A percentile compares a stretch with the other conserved stretches of the same genome.
phyloP scores from a whole-genome alignment of 139 green algal genomes.

The Chlorella sp. region DNA sequence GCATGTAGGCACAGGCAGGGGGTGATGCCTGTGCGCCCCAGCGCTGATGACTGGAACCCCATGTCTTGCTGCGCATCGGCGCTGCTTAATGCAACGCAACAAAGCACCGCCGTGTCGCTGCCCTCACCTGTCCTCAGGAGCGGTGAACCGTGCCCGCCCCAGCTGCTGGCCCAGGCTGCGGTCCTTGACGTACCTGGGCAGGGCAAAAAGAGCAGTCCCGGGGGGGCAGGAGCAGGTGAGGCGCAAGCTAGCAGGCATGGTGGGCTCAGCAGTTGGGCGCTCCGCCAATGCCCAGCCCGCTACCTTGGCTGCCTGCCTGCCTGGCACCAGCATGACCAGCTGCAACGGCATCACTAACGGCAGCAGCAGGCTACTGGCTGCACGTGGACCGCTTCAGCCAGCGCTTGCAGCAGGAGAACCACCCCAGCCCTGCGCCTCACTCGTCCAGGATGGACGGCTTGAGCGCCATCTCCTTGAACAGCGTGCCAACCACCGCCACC shows the following conservation, averaged over 20 bases:
- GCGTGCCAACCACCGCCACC: slow-evolving; percentile 86
- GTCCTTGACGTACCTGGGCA: slow-evolving; percentile 75
- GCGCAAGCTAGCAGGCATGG: neutral
- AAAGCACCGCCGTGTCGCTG: neutral
- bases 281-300: neutral
- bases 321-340: no score
- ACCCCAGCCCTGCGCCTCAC: neutral
- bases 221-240: neutral
- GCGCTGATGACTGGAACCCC: no score
- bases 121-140: slow-evolving; percentile 72
- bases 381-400: neutral
- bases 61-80: neutral
- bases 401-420: no score
- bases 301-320: no score
- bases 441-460: slow-evolving; percentile 98
- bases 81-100: neutral
- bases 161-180: slow-evolving; percentile 19
- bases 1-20: no score
- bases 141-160: slow-evolving; percentile 67
- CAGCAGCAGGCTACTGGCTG: no score
- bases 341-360: no score
- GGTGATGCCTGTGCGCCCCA: no score
- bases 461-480: slow-evolving; percentile 98
- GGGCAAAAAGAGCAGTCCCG: no score
- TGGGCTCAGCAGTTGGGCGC: neutral